A percentile compares a stretch with the other conserved stretches of the same genome.
phyloP scores from a whole-genome alignment of 2,329 filamentous ascomycete genomes.

The Paecilomyces niveus region DNA sequence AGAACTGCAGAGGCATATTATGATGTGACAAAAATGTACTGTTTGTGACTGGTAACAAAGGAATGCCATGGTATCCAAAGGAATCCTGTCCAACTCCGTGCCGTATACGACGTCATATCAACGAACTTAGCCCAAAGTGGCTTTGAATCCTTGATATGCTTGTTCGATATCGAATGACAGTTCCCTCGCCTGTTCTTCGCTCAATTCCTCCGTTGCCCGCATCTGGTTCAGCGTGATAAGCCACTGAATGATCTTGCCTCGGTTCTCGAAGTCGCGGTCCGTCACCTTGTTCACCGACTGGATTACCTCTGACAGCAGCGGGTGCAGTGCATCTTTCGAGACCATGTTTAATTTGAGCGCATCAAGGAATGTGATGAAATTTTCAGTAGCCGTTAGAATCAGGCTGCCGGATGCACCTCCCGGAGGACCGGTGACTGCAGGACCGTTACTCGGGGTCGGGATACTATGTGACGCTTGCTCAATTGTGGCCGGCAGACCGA shows the following conservation, averaged over 20 bases:
- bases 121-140: constrained; percentile 53
- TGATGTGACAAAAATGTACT: background rate
- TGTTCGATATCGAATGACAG: constrained; percentile 89
- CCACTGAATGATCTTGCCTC: constrained; percentile 98
- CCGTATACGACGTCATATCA: background rate
- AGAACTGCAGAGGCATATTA: background rate
- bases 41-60: background rate
- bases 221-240: constrained; percentile 96
- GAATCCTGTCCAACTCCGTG: background rate
- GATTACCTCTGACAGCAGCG: constrained; percentile 88
- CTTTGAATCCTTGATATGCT: constrained; percentile 91
- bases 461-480: constrained; percentile 51
- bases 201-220: constrained; percentile 87
- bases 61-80: background rate
- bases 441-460: constrained; percentile 33
- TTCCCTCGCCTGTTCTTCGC: constrained; percentile 79
- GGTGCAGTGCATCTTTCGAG: constrained; percentile 94
- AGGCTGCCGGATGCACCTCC: constrained; percentile 52
- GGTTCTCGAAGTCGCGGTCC: constrained; percentile 86
- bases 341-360: constrained; percentile 86
- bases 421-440: constrained; percentile 16
- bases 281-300: constrained; percentile 97
- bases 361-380: constrained; percentile 97
- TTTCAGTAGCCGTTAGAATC: constrained; percentile 87
- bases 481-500: constrained; percentile 83